Conservation (phyloP, 306 rosid genomes). For the Gillenia trifoliata region DNA sequence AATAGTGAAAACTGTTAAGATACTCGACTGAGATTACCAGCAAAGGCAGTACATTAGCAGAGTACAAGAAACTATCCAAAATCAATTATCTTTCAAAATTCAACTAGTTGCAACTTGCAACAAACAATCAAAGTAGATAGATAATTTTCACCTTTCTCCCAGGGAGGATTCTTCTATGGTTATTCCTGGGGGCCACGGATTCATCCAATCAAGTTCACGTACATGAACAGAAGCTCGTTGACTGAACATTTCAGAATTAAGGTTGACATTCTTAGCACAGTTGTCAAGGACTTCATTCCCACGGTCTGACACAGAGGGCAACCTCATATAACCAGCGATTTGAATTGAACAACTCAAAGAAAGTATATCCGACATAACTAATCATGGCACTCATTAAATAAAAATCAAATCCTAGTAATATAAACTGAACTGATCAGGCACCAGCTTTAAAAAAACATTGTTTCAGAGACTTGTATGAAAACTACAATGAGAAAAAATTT, state of each 20-base stretch:
- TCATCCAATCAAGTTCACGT: conserved; percentile 83
- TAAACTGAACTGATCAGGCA: background rate
- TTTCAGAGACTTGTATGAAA: background rate
- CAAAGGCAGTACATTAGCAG: background rate
- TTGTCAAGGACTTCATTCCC: conserved; percentile 76
- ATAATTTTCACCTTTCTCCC: conserved; percentile 39
- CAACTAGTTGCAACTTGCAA: background rate
- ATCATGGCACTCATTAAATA: background rate
- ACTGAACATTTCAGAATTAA: conserved; percentile 52
- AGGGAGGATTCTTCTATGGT: conserved; percentile 32
- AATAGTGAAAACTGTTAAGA: background rate
- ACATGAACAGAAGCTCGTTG: conserved; percentile 44
- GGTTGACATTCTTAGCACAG: conserved; percentile 65
- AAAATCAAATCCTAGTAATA: background rate
- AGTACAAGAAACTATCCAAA: background rate
- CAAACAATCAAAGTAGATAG: conserved; percentile 2
- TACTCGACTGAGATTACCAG: background rate
- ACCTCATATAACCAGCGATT: conserved; percentile 8
- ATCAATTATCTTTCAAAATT: background rate
- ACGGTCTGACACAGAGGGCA: conserved; percentile 48
- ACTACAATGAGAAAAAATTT: background rate
- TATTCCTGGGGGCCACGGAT: conserved; percentile 70
- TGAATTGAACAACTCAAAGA: conserved; percentile 1
- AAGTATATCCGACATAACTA: background rate
- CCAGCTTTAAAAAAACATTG: background rate